Evolutionary conservation across 1,139 yeast species (phyloP).

Genomic region (Suhomyces maxii): DNA sequence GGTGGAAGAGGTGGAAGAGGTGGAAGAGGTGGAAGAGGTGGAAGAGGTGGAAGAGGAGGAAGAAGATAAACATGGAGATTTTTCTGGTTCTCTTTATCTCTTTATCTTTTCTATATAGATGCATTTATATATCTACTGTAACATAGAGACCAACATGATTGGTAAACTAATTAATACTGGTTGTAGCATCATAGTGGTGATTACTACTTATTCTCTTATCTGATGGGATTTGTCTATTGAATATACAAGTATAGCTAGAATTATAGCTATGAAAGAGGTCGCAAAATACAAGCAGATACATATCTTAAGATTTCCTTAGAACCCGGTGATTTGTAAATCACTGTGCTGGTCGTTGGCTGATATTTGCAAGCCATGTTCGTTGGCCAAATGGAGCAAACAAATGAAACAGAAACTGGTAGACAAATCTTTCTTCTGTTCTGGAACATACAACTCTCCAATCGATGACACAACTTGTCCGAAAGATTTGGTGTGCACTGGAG

Average conservation of each 20-base stretch:
- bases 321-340: slow-evolving; percentile 57
- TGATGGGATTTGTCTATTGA: too few relatives aligned
- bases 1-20: slow-evolving; percentile 11
- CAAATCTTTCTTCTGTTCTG: slow-evolving; percentile 34
- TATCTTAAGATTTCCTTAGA: slow-evolving; percentile 13
- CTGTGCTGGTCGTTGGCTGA: slow-evolving; percentile 53
- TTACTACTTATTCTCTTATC: not conserved
- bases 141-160: not conserved
- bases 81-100: too few relatives aligned
- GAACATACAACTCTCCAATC: slow-evolving; percentile 54
- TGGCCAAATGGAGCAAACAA: slow-evolving; percentile 29
- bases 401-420: slow-evolving; percentile 31
- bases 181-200: too few relatives aligned
- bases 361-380: slow-evolving; percentile 42
- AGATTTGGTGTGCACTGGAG: slow-evolving; percentile 26
- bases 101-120: too few relatives aligned
- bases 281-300: too few relatives aligned
- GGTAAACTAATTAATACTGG: too few relatives aligned
- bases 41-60: too few relatives aligned
- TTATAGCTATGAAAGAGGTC: too few relatives aligned
- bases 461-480: slow-evolving; percentile 49
- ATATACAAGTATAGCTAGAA: too few relatives aligned
- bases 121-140: too few relatives aligned
- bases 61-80: not conserved
- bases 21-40: slow-evolving; percentile 3